Base-by-base conservation (phyloP, 495 filamentous ascomycete genomes). In the Lophium mytilinum region DNA sequence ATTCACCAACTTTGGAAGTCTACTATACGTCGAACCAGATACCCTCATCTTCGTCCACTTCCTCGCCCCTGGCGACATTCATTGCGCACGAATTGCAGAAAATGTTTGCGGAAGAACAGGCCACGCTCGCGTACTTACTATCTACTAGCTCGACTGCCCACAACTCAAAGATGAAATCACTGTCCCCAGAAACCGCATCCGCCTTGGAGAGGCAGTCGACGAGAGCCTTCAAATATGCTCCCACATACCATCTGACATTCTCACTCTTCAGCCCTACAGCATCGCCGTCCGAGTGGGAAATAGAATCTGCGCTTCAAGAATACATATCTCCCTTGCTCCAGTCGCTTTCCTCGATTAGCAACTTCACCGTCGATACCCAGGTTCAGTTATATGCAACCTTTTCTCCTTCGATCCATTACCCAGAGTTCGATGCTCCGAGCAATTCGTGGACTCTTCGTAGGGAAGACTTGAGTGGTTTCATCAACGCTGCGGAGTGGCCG, bases 401-500 rank as follows among this genome's bases (percentile, higher is more conserved):
- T 58, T 78, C 83, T 4, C 90, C 88, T 0, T 90, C 91, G 30
- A 83, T 90, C 14, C 80, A 76, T 9, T 62, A 65, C 14, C 82
- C 82, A 0, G 72, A 80, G 54, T 82, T 73, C 58, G 78, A 85
- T 46, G 71, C 77, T 36, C 39, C 68, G 1, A 68, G 71, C 24
- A 72, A 73, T 9, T 71, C 76, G 5, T 89, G 85, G 80, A 80
- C 87, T 2, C 69, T 97, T 11, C 84, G 81, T 62, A 90, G 88
- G 66, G 87, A 95, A 66, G 90, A 95, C 65, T 78, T 98, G 7
- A 88, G 88, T 46, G 89, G 86, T 34, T 98, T 98, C 67, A 89
- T 97, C 71, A 98, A 98, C 65, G 90, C 90, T 34, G 93, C 93
- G 7, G 94, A 98, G 73, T 98, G 93, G 93, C 93, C 93, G 0